Base-by-base conservation (phyloP, 1,284 basidiomycete genomes). In the Caloboletus inedulis region DNA sequence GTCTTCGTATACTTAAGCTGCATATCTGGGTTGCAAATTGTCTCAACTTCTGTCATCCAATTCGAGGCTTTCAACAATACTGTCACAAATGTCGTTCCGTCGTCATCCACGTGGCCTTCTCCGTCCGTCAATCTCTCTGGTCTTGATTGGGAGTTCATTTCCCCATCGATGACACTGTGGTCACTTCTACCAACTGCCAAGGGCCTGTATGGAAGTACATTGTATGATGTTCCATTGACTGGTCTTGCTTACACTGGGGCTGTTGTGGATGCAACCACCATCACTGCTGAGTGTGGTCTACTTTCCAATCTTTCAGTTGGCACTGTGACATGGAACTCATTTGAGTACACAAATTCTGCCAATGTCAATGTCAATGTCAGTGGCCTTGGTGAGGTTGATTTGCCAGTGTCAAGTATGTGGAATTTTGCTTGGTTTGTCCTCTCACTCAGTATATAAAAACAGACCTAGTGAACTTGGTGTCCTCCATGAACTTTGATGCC, bases 31-130 rank as follows among this genome's bases (percentile, higher is more conserved):
- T 19, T 63, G 5, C 60, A 66, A 31, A 55, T 66, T 14, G 18
- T 54, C 21, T 64, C 62, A 0, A 52, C 64, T 0, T 59, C 64
- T 1, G 27, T 66, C 39, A 47, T 66, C 5, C 51, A 59, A 41
- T 62, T 62, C 1, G 44, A 66, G 31, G 14, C 37, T 2, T 61
- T 58, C 43, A 27, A 51, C 9, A 42, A 46, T 5, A 52, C 48
- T 2, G 5, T 47, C 18, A n/a, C 27, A 0, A 36, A 9, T 3
- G 1, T 25, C 2, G 49, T 49, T 18, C 42, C 44, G 2, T 62
- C 59, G 2, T 34, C 43, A 14, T 21, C 47, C 3, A 33, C 39
- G 19, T 63, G 56, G 56, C 35, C 59, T 1, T 16, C 33, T n/a
- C 13, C 43, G 7, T 39, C 37, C 0, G 14, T 43, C 12, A n/a